Evolutionary conservation across 2,329 filamentous ascomycete genomes (phyloP), one percentile per base, ranked within the genome.

Genomic region (Alternaria metachromatica): DNA sequence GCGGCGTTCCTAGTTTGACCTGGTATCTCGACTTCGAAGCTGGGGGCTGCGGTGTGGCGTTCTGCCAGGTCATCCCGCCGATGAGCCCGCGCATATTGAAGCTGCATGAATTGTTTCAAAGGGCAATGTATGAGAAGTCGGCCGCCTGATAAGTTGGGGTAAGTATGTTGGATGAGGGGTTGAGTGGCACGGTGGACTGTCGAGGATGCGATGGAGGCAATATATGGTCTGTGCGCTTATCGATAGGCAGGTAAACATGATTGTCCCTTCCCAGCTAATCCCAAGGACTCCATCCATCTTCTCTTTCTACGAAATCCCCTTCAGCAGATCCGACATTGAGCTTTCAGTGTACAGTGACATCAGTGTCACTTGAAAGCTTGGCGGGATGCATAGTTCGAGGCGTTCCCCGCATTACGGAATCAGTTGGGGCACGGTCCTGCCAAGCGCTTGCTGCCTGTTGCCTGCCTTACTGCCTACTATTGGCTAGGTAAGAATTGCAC

Each of bases 11-110:
- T n/a, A 64, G 49, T 58, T 59, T 64, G 64, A 49, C 43, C 9
- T 62, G 58, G 66, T 68, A 60, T 56, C 53, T 65, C 13, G 63
- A 66, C 37, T 15, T 30, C 8, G 43, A 62, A 43, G 60, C 58
- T 12, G 67, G 63, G 18, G 25, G 64, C 5, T 69, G 65, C 45
- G 63, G 63, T n/a, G 55, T 65, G 11, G 65, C 65, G 12, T 58
- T 65, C 23, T 60, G 60, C 37, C 60, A 69, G 46, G 44, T 66
- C 43, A 30, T 69, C 12, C 60, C 63, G 4, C 65, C 62, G 15
- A 69, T 69, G 63, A 58, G 33, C n/a, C 63, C 63, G 10, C 23
- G 48, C 20, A 51, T 64, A 7, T 9, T 64, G 55, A 30, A 33
- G 10, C 54, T 66, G 11, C 65, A 60, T 28, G 56, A 58, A 28